phyloP scores from a whole-genome alignment of 345 rosid genomes.

The Xanthoceras sorbifolium region DNA sequence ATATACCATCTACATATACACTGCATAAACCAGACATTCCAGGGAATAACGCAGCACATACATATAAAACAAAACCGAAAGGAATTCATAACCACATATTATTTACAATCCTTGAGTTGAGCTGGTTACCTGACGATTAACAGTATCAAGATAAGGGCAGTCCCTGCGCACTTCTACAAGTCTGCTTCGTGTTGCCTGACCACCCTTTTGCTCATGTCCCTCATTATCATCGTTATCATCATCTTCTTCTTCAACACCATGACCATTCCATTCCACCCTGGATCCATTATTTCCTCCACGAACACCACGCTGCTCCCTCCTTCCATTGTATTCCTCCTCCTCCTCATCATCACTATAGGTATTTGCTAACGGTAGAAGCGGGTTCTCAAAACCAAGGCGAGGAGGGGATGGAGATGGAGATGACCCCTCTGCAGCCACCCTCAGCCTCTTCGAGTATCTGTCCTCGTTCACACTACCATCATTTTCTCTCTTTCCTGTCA shows the following conservation, averaged over 20 bases:
- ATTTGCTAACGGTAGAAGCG: constrained; percentile 62
- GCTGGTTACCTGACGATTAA: constrained; percentile 84
- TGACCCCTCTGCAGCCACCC: constrained; percentile 31
- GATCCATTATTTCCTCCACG: constrained; percentile 17
- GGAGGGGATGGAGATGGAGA: constrained; percentile 40
- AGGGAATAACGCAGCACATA: neutral
- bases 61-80: neutral
- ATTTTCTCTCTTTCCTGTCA: constrained; percentile 46
- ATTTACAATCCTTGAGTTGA: neutral
- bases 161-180: constrained; percentile 79
- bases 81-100: neutral
- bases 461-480: constrained; percentile 42
- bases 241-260: constrained; percentile 21
- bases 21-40: neutral
- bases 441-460: constrained; percentile 50
- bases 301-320: constrained; percentile 21
- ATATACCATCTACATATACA: neutral
- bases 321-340: constrained; percentile 41
- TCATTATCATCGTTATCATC: constrained; percentile 45
- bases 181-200: constrained; percentile 46
- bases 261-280: constrained; percentile 23
- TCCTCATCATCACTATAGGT: constrained; percentile 73
- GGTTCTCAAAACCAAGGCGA: constrained; percentile 50
- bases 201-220: constrained; percentile 27
- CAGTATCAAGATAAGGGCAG: constrained; percentile 97